Evolutionary conservation across 176 grass and related monocot species (phyloP).

Genomic region (Musa schizocarpa): DNA sequence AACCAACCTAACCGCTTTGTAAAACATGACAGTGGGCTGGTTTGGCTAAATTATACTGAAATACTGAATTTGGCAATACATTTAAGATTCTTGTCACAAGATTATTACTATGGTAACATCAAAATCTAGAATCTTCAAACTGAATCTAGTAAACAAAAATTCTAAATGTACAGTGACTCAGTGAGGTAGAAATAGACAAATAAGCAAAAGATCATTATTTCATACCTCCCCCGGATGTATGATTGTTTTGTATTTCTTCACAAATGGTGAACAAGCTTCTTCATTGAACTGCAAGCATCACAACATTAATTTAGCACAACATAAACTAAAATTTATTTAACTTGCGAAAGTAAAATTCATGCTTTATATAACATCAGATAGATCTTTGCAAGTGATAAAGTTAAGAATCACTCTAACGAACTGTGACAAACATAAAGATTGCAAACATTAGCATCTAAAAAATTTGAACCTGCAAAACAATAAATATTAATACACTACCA

Average conservation of each 20-base stretch:
- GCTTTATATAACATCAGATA: background rate
- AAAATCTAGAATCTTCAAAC: background rate
- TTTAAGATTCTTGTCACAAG: background rate
- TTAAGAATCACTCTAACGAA: too few relatives aligned
- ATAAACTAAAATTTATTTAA: background rate
- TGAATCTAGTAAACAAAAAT: background rate
- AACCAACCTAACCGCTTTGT: background rate
- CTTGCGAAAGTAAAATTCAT: background rate
- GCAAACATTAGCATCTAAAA: too few relatives aligned
- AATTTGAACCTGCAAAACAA: too few relatives aligned
- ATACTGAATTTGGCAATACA: background rate
- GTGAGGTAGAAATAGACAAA: background rate
- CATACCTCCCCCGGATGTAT: conserved; percentile 93
- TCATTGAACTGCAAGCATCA: conserved; percentile 59
- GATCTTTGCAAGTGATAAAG: too few relatives aligned
- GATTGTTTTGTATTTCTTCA: conserved; percentile 86
- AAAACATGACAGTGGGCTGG: background rate
- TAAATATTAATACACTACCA: too few relatives aligned
- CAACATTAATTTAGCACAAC: background rate
- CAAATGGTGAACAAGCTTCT: conserved; percentile 77
- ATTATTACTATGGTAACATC: background rate
- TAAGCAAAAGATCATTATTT: background rate
- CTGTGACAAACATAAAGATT: too few relatives aligned
- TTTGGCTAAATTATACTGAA: background rate
- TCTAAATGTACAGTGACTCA: background rate